A percentile compares a stretch with the other conserved stretches of the same genome.
phyloP scores from a whole-genome alignment of 192 early-diverging fungal genomes.

The Entomortierella beljakovae region DNA sequence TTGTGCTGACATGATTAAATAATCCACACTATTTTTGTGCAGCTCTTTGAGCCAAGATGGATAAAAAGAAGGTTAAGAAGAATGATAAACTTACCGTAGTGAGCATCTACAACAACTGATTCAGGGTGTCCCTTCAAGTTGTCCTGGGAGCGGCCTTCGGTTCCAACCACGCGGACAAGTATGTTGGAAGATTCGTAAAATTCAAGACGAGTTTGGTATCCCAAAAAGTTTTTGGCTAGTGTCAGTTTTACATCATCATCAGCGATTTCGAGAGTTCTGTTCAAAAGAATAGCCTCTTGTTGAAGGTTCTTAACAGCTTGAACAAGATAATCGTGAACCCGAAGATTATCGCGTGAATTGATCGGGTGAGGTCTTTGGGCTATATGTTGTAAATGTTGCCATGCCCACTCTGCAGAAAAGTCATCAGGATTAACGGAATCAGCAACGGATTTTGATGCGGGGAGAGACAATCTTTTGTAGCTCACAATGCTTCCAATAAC shows the following conservation, averaged over 20 bases:
- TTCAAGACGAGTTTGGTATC: constrained; percentile 32
- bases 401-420: constrained; percentile 45
- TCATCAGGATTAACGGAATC: constrained; percentile 30
- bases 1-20: constrained; percentile 22
- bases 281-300: constrained; percentile 22
- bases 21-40: not conserved
- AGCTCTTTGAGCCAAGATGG: not conserved
- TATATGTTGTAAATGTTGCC: constrained; percentile 48
- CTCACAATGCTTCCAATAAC: constrained; percentile 45
- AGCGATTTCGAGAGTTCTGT: constrained; percentile 29
- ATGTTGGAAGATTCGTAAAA: constrained; percentile 66
- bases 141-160: constrained; percentile 44
- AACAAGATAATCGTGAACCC: constrained; percentile 29
- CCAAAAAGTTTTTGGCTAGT: constrained; percentile 19
- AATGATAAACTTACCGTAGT: constrained; percentile 61
- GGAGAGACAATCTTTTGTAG: constrained; percentile 45
- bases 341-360: constrained; percentile 49
- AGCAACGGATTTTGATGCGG: constrained; percentile 24
- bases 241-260: constrained; percentile 42
- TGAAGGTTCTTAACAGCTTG: constrained; percentile 29
- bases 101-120: constrained; percentile 74
- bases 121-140: constrained; percentile 37
- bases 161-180: constrained; percentile 70
- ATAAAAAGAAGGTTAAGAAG: not conserved
- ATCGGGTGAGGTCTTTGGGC: constrained; percentile 43